Conservation (phyloP, 78 protist genomes). For the Dictyostelium intermedium region DNA sequence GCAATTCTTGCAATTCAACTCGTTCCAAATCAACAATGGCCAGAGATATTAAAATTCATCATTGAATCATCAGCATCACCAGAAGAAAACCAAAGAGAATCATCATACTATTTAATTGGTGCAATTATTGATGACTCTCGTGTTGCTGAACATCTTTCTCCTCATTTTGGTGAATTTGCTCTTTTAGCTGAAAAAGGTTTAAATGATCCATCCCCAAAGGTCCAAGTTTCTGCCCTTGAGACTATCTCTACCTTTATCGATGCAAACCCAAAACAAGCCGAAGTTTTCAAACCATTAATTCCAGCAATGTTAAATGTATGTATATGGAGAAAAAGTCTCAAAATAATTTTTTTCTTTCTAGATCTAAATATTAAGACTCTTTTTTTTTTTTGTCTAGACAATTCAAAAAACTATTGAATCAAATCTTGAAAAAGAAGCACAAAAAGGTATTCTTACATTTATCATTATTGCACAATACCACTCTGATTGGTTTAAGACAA, state of each 20-base stretch:
- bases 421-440: slow-evolving; percentile 72
- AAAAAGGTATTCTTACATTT: slow-evolving; percentile 31
- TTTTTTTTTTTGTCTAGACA: slow-evolving; percentile 2
- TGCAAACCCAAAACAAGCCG: background rate
- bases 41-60: slow-evolving; percentile 10
- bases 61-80: background rate
- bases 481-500: slow-evolving; percentile 23
- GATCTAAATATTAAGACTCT: too few species aligned
- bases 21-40: slow-evolving; percentile 21
- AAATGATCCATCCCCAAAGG: slow-evolving; percentile 2
- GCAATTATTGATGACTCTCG: background rate
- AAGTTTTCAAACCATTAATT: slow-evolving; percentile 23
- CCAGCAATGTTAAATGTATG: slow-evolving; percentile 55
- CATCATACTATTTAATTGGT: slow-evolving; percentile 39
- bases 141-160: background rate
- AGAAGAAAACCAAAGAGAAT: slow-evolving; percentile 24
- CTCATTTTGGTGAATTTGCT: background rate
- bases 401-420: slow-evolving; percentile 27
- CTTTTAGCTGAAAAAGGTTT: slow-evolving; percentile 17
- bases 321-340: background rate
- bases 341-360: background rate
- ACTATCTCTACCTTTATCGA: slow-evolving; percentile 32
- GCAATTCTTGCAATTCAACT: slow-evolving; percentile 15
- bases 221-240: slow-evolving; percentile 48
- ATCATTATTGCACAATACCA: slow-evolving; percentile 56